Evolutionary conservation across 441 rosid species (phyloP), one percentile per base, ranked within the genome.

Genomic region (Macaranga tanarius): DNA sequence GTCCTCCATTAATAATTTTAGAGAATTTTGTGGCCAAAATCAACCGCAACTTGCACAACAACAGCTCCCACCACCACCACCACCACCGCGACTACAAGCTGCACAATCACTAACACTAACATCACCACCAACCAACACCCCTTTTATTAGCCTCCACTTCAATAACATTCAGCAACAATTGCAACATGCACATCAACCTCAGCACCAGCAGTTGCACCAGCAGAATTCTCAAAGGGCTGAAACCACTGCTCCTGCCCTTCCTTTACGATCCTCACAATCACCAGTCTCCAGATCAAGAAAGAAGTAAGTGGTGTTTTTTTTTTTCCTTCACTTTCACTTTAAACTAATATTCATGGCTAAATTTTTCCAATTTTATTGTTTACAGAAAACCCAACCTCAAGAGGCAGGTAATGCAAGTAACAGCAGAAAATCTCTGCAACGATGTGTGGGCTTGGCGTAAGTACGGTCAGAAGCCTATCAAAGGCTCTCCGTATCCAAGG

Each of bases 391-490:
- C 78, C 62, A 88, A 84, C 65, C 88, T 83, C 76, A 95, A 88
- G 84, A 89, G 82, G 79, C 76, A 83, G 59, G 83, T 93, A 50
- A 80, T 88, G 75, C 93, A 89, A 59, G 91, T 95, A 42, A 79
- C 88, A 31, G 96, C 80, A 52, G 97, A 91, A 76, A 85, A 90
- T 75, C 87, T 95, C 56, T 80, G 87, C 11, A 76, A 86, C 67
- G 99, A 95, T 85, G 74, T 81, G 69, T 95, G 99, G 99, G 91
- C 97, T 57, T 95, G 99, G 99, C 88, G 98, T 10, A 95, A 95
- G 67, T 95, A 93, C 71, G 99, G 99, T 6, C 99, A 95, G 70
- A 95, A 95, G 76, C 98, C 98, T 75, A 95, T 95, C 81, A 95
- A 93, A 82, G 97, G 97, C 50, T 91, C 98, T 22, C 93, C 98